A percentile compares a stretch with the other conserved stretches of the same genome.
phyloP scores from a whole-genome alignment of 345 rosid genomes.

The Brassica juncea region DNA sequence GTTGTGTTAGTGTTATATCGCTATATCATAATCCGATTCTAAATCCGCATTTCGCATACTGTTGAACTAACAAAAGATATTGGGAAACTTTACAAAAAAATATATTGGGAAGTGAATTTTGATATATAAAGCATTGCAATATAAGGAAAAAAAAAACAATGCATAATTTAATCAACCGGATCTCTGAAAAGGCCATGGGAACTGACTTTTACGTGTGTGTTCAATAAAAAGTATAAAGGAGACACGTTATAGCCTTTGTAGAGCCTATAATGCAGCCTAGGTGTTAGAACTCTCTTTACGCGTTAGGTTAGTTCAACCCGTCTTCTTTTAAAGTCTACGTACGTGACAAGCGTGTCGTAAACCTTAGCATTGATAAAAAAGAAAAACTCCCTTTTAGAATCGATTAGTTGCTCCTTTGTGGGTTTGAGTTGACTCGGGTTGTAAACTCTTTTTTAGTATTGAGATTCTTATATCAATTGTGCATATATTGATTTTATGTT shows the following conservation, averaged over 20 bases:
- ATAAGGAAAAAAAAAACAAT: not conserved
- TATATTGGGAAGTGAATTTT: not conserved
- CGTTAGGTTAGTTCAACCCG: constrained; percentile 1
- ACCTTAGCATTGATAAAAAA: not conserved
- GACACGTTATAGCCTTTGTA: constrained; percentile 23
- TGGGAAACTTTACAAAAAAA: not conserved
- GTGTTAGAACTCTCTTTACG: constrained; percentile 19
- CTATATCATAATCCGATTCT: not conserved
- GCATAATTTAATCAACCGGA: constrained; percentile 8
- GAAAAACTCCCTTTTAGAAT: not conserved
- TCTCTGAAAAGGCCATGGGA: constrained; percentile 36
- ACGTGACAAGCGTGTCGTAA: not conserved
- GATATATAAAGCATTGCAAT: not conserved
- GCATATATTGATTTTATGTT: not conserved
- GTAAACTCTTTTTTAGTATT: not conserved
- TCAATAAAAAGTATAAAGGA: constrained; percentile 31
- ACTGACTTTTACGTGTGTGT: constrained; percentile 32
- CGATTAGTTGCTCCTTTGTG: not conserved
- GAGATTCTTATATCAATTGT: not conserved
- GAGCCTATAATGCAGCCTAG: constrained; percentile 35
- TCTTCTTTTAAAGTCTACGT: not conserved
- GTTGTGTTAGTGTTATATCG: not conserved
- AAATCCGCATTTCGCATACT: not conserved
- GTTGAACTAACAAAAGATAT: not conserved
- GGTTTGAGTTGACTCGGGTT: not conserved